Base-by-base conservation (phyloP, 306 rosid genomes). In the Phaseolus lunatus region DNA sequence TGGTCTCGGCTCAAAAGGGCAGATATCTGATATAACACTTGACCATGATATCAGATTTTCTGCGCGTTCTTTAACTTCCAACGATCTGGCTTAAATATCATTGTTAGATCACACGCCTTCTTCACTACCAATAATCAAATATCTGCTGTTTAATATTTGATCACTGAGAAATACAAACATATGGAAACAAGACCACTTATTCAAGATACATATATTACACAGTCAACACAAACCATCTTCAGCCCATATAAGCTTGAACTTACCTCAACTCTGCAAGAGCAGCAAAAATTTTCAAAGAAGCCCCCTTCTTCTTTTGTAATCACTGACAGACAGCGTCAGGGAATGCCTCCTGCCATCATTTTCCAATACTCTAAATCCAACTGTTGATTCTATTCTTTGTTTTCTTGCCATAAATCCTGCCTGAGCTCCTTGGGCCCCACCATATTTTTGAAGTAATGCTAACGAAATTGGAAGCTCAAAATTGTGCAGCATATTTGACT, bases 401-500 rank as follows among this genome's bases (percentile, higher is more conserved):
- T 93, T 93, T 76, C 88, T 89, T 16, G 91, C 94, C 88, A 93
- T 83, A 78, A 90, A 93, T 58, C 98, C 98, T 19, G 87, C 86
- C 81, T 88, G 98, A 69, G 90, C 96, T 69, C 97, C 97, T 63
- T 82, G 87, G 0, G 98, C 75, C 43, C 96, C 96, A 45, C 98
- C 98, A 79, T 82, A 93, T 83, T 89, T 93, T 74, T 90, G 94
- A 81, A 90, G 98, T 7, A 80, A 35, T 43, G 94, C 77, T 81
- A 93, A 81, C 19, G 98, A 93, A 62, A 93, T 90, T 35, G 98
- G 98, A 63, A 93, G 86, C 84, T 93, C 98, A 24, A 93, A 93
- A 80, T 88, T 88, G 82, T 90, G 94, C 88, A 87, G 83, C 73
- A 77, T 2, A 79, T 90, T 85, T 10, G 96, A 84, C 31, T 80